phyloP scores from a whole-genome alignment of 495 filamentous ascomycete genomes.

The Massariosphaeria phaeospora region DNA sequence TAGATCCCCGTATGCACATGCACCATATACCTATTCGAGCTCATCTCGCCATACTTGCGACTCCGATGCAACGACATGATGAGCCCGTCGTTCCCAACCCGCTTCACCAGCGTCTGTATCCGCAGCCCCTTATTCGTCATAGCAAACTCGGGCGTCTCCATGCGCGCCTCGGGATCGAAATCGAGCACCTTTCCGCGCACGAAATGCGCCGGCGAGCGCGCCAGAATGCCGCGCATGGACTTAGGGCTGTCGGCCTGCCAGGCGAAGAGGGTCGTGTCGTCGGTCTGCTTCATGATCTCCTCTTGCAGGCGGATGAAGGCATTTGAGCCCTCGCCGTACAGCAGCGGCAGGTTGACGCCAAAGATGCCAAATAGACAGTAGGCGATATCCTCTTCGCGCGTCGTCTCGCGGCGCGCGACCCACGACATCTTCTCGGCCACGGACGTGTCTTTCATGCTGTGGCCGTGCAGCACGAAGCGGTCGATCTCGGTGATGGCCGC shows the following conservation, averaged over 20 bases:
- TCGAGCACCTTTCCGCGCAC: not conserved
- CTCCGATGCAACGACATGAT: too few relatives aligned
- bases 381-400: slow-evolving; percentile 13
- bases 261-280: slow-evolving; percentile 6
- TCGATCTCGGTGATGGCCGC: slow-evolving; percentile 5
- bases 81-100: too few relatives aligned
- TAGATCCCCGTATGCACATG: too few relatives aligned
- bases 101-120: not conserved
- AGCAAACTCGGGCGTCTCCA: slow-evolving; percentile 3
- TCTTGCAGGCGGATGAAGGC: slow-evolving; percentile 23
- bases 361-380: slow-evolving; percentile 29
- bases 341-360: slow-evolving; percentile 18
- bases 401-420: slow-evolving; percentile 12
- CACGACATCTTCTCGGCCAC: slow-evolving; percentile 21
- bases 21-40: too few relatives aligned
- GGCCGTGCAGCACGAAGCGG: not conserved
- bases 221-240: not conserved
- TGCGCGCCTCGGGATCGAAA: not conserved
- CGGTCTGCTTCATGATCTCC: slow-evolving; percentile 16
- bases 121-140: slow-evolving; percentile 7
- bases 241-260: not conserved
- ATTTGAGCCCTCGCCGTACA: slow-evolving; percentile 23
- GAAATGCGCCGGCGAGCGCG: not conserved
- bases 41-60: too few relatives aligned
- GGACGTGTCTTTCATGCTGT: not conserved